Base-by-base conservation (phyloP, 257 asterid genomes). In the Rhazya stricta region DNA sequence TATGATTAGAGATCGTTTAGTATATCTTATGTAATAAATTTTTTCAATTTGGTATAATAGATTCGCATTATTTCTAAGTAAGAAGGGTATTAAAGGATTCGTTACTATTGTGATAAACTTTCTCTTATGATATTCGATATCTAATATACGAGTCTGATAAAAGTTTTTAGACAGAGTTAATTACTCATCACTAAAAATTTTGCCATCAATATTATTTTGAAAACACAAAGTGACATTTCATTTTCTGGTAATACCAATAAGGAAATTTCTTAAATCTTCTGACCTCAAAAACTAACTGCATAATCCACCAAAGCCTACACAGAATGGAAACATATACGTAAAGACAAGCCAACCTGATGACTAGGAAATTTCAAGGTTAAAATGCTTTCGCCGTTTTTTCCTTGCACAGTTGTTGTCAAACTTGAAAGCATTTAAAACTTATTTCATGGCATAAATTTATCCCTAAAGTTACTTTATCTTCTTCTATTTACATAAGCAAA, bases 401-500 rank as follows among this genome's bases (percentile, higher is more conserved):
- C 51, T 57, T 34, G 9, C 58, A 80, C 54, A 34, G 51, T 72
- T 50, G 9, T 77, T n/a, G 70, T 42, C 77, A 77, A 81, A 32
- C 19, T 76, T 69, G 46, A 56, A 65, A 73, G 9, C 29, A 72
- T 61, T 37, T 56, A 43, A 41, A 71, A 76, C 43, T 54, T 54
- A 67, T 48, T 27, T 32, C 3, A 15, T 70, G 69, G 74, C 56
- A 74, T 53, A 54, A 61, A 75, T 39, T 39, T 78, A 68, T 16
- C 60, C 69, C 53, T 46, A 62, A 67, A 50, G 54, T 32, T 29
- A 34, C 68, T 66, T 73, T 68, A 73, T 77, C 69, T 57, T 48
- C 76, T 51, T 63, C 63, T 73, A 37, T 67, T 80, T 75, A 76
- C 83, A 69, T 75, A 73, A 66, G 75, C 79, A 80, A 78, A 83